phyloP scores from a whole-genome alignment of 2,329 filamentous ascomycete genomes.

The Alternaria hordeiaustralica region DNA sequence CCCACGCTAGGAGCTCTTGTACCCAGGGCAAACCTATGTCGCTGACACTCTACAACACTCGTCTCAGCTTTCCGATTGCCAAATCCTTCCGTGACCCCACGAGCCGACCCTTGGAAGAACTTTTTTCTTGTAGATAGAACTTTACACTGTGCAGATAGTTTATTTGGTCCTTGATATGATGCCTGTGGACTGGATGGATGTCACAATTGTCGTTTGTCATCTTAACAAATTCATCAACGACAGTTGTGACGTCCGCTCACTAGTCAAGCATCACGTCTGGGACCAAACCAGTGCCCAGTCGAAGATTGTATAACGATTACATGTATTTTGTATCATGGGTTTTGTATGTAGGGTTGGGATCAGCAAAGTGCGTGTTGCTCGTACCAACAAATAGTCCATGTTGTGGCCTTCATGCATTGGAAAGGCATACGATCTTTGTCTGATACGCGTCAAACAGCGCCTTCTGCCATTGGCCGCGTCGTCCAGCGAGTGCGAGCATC shows the following conservation, averaged over 20 bases:
- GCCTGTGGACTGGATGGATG: not conserved
- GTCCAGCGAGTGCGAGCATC: rapidly evolving
- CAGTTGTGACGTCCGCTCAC: not conserved
- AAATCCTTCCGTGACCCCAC: not conserved
- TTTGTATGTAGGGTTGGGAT: not conserved
- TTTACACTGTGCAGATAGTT: not conserved
- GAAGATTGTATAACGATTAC: not conserved
- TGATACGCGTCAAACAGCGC: not conserved
- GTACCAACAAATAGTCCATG: not conserved
- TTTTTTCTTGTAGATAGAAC: not conserved
- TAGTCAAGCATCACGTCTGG: not conserved
- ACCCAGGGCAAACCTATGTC: not conserved
- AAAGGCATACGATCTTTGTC: not conserved
- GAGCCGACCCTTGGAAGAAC: not conserved
- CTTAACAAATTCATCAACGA: not conserved
- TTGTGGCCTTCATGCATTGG: not conserved
- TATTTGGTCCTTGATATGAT: not conserved
- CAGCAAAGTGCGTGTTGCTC: not conserved
- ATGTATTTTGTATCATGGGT: not conserved
- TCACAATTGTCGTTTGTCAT: not conserved
- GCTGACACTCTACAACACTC: not conserved
- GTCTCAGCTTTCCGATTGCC: not conserved
- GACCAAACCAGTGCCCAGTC: rapidly evolving
- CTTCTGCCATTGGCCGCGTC: not conserved
- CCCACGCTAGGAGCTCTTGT: no score